These are phyloP conservation scores for Amanita inopinata DNA, from an alignment of 768 basidiomycete species.

Conservation along the genomic window DNA sequence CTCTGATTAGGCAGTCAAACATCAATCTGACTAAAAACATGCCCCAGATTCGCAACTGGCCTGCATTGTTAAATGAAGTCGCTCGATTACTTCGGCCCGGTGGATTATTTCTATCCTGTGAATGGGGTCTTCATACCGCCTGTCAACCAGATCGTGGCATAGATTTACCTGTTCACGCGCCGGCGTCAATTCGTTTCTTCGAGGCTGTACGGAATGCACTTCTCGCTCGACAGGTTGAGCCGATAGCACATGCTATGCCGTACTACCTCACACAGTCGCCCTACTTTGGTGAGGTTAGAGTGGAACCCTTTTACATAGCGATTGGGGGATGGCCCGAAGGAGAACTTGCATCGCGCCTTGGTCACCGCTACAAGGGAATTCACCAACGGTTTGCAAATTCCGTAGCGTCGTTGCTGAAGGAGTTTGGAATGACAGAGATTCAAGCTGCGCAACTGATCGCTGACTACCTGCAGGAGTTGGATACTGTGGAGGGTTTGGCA, in stretches of 20 bases:
- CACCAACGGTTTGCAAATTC: slow-evolving; percentile 37
- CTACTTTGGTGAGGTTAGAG: slow-evolving; percentile 31
- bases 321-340: slow-evolving; percentile 46
- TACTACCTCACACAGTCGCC: slow-evolving; percentile 25
- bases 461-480: slow-evolving; percentile 38
- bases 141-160: slow-evolving; percentile 25
- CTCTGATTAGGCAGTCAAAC: not conserved
- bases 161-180: slow-evolving; percentile 26
- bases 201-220: slow-evolving; percentile 27
- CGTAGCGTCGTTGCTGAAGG: slow-evolving; percentile 35
- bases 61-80: slow-evolving; percentile 42
- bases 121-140: slow-evolving; percentile 39
- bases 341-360: slow-evolving; percentile 25
- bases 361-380: slow-evolving; percentile 28
- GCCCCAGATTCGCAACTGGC: slow-evolving; percentile 47
- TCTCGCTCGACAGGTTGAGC: slow-evolving; percentile 10
- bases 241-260: slow-evolving; percentile 19
- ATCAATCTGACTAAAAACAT: not conserved
- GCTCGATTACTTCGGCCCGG: slow-evolving; percentile 57
- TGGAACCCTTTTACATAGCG: slow-evolving; percentile 32
- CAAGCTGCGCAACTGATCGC: slow-evolving; percentile 30
- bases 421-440: slow-evolving; percentile 25
- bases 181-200: slow-evolving; percentile 28
- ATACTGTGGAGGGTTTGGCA: slow-evolving; percentile 36
- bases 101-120: slow-evolving; percentile 61